These are phyloP conservation scores for Globisporangium canariense DNA, from an alignment of 352 stramenopile species.

Conservation along the genomic window DNA sequence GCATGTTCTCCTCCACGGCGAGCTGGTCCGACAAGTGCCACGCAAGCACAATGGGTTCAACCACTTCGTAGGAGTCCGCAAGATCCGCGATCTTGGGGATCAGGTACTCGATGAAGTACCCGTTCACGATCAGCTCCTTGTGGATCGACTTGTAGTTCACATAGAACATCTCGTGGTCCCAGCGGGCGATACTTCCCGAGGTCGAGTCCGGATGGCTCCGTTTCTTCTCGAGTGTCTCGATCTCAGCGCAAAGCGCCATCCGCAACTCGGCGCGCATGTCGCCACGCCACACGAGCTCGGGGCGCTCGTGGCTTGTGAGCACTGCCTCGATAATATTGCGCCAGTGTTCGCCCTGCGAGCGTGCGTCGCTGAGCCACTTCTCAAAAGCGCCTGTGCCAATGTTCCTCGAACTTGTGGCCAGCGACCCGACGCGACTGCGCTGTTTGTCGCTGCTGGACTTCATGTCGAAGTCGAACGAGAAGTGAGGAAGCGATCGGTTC, in stretches of 20 bases:
- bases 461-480: conserved; percentile 68
- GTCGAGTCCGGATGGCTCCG: conserved; percentile 18
- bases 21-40: conserved; percentile 82
- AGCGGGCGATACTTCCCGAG: conserved; percentile 34
- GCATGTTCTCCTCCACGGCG: conserved; percentile 53
- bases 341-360: conserved; percentile 71
- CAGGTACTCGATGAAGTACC: conserved; percentile 76
- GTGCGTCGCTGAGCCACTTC: conserved; percentile 59
- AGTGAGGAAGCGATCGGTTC: conserved; percentile 52
- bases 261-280: conserved; percentile 65
- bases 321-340: conserved; percentile 60
- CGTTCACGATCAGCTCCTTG: conserved; percentile 71
- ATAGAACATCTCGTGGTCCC: conserved; percentile 82
- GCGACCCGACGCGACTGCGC: conserved; percentile 32
- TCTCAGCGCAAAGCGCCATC: conserved; percentile 50
- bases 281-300: conserved; percentile 69
- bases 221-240: conserved; percentile 41
- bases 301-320: conserved; percentile 54
- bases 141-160: conserved; percentile 74
- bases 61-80: conserved; percentile 61
- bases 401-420: conserved; percentile 32
- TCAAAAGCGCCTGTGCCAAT: conserved; percentile 50
- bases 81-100: conserved; percentile 68
- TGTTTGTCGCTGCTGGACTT: conserved; percentile 42
- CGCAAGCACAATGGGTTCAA: conserved; percentile 65